Conservation (phyloP, 495 filamentous ascomycete species). For the Letharia lupina region DNA sequence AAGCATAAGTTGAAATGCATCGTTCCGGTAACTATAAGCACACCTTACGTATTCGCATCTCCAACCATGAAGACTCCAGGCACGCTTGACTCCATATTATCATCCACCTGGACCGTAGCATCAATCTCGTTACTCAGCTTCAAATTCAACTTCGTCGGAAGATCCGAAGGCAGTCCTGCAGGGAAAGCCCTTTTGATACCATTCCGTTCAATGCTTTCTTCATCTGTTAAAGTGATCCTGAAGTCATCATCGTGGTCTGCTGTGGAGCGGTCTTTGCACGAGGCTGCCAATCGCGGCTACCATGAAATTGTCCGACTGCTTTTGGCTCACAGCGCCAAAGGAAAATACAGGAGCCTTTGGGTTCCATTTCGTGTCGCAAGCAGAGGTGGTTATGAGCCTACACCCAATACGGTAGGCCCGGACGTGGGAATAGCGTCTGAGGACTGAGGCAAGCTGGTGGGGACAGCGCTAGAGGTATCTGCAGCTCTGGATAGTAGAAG, state of each 20-base stretch:
- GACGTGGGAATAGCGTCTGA: too few relatives aligned
- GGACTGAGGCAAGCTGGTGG: too few relatives aligned
- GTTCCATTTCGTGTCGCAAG: background rate
- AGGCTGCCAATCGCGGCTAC: background rate
- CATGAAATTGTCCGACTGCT: background rate
- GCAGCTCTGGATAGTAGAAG: background rate
- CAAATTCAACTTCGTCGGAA: conserved; percentile 20
- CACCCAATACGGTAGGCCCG: too few relatives aligned
- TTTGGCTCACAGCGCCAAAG: background rate
- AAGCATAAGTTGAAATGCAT: background rate
- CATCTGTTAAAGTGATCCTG: conserved; percentile 44
- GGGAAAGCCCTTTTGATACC: conserved; percentile 46
- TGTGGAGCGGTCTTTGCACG: background rate
- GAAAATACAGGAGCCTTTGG: background rate
- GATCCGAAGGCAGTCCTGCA: conserved; percentile 35
- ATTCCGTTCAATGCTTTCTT: conserved; percentile 35
- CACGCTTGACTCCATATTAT: conserved; percentile 41
- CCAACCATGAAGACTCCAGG: conserved; percentile 47
- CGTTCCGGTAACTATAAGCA: background rate
- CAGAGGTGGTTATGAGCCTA: background rate
- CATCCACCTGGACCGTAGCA: conserved; percentile 32
- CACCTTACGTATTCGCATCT: conserved; percentile 39
- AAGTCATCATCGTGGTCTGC: conserved; percentile 42
- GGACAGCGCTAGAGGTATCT: background rate
- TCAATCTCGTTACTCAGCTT: conserved; percentile 31